Conservation (phyloP, 176 grass and related monocot species). For the Puya raimondii region DNA sequence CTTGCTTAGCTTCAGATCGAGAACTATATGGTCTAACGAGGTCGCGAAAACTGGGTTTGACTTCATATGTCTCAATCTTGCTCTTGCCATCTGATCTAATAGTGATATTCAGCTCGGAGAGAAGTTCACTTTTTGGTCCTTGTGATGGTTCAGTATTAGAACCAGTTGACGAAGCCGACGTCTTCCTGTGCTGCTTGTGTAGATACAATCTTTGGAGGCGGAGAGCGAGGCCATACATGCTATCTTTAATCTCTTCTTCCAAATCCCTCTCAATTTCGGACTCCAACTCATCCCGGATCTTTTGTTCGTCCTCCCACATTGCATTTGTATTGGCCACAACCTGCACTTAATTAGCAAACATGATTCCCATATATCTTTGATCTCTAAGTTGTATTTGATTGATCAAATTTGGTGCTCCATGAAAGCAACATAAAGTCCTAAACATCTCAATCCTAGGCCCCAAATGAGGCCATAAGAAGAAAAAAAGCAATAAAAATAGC, state of each 20-base stretch:
- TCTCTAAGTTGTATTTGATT: background rate
- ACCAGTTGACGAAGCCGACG: too few relatives aligned
- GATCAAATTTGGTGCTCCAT: too few relatives aligned
- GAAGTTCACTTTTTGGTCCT: background rate
- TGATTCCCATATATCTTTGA: background rate
- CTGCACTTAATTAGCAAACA: constrained; percentile 7
- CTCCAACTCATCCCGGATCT: constrained; percentile 22
- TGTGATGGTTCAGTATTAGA: too few relatives aligned
- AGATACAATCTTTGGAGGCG: constrained; percentile 22
- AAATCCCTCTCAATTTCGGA: constrained; percentile 27
- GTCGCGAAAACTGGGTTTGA: background rate
- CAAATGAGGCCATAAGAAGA: too few relatives aligned
- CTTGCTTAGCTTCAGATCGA: constrained; percentile 4
- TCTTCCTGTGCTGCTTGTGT: constrained; percentile 13
- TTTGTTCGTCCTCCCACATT: constrained; percentile 14
- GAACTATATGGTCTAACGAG: constrained; percentile 6
- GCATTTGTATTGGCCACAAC: background rate
- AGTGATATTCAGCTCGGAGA: constrained; percentile 18
- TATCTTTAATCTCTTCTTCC: constrained; percentile 33
- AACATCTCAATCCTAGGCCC: too few relatives aligned
- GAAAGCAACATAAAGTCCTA: too few relatives aligned
- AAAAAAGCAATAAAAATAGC: too few relatives aligned
- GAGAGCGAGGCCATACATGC: constrained; percentile 7
- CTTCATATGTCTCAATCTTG: constrained; percentile 24
- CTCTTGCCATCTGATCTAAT: constrained; percentile 17